Evolutionary conservation across 371 early-diverging fungal genomes (phyloP).

Genomic region (Funneliformis caledonium): DNA sequence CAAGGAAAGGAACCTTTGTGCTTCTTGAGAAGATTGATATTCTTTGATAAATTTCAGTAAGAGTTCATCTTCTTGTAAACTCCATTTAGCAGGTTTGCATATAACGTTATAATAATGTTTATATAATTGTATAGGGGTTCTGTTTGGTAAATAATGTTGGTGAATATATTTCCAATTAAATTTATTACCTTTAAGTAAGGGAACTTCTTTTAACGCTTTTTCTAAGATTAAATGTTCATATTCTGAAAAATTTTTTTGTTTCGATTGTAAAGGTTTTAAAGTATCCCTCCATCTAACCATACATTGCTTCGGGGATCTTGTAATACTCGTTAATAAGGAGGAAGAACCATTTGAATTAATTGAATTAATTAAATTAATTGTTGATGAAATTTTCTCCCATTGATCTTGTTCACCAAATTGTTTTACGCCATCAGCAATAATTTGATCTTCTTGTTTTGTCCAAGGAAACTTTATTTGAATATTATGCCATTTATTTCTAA

Average conservation of each 20-base stretch:
- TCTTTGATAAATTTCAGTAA: conserved; percentile 1
- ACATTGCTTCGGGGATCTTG: background rate
- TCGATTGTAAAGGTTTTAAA: background rate
- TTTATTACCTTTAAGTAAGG: background rate
- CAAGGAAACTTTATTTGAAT: background rate
- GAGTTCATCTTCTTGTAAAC: background rate
- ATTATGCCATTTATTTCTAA: conserved; percentile 10
- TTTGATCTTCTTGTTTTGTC: conserved; percentile 10
- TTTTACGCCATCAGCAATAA: background rate
- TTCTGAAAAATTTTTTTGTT: conserved; percentile 15
- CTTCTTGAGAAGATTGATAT: background rate
- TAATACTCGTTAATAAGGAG: background rate
- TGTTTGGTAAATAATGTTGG: background rate
- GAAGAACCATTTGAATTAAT: background rate
- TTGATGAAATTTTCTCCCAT: background rate
- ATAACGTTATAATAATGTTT: conserved; percentile 8
- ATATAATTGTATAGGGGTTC: background rate
- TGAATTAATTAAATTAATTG: background rate
- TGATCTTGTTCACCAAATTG: conserved; percentile 10
- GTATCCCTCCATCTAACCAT: conserved; percentile 1
- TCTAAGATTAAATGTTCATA: background rate
- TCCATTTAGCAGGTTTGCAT: background rate
- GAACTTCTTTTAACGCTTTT: background rate
- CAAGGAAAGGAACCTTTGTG: background rate
- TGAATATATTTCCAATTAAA: conserved; percentile 5